Evolutionary conservation across 1,139 yeast genomes (phyloP), one percentile per base, ranked within the genome.

Genomic region (Saccharomyces uvarum): DNA sequence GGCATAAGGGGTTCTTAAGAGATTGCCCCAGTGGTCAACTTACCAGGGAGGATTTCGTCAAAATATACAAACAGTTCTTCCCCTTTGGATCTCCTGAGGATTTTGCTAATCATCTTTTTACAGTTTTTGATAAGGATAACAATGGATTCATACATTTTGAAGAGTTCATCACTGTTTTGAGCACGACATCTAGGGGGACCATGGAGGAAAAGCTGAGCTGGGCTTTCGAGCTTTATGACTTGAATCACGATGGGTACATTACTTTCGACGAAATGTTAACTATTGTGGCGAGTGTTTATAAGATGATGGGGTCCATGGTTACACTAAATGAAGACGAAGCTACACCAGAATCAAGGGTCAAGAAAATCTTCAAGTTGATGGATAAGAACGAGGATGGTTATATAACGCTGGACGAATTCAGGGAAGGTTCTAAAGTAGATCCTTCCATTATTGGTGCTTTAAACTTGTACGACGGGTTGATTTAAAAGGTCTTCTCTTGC

Each of bases 31-130:
- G 83, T 49, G 99, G 99, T 0, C 93, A 86, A 67, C 76, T 95
- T 48, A 82, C 90, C 8, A 87, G 86, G 66, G 88, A 86, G 53
- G 98, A 93, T 68, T 90, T 95, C 70, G 84, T 88, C 61, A 88
- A 88, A 70, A 91, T 93, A 21, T 95, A 90, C 74, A 89, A 88
- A 70, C 98, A 93, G 68, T 95, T 91, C 71, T 95, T 95, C 75
- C 99, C 99, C 21, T 95, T 95, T 75, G 99, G 99, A 1, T 97
- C 93, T 66, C 97, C 99, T 0, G 81, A 86, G 11, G 93, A 90
- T 56, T 95, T 90, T 73, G 88, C 97, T 57, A 89, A 83, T 59
- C 88, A 86, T 64, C 84, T 95, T 31, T 95, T 95, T 72, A 82
- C 84, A 57, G 96, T 89, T 9, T 91, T 93, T 70, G 99, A 95